Evolutionary conservation across 139 green algal species (phyloP), one percentile per base, ranked within the genome.

Genomic region (Picochlorum sp.): DNA sequence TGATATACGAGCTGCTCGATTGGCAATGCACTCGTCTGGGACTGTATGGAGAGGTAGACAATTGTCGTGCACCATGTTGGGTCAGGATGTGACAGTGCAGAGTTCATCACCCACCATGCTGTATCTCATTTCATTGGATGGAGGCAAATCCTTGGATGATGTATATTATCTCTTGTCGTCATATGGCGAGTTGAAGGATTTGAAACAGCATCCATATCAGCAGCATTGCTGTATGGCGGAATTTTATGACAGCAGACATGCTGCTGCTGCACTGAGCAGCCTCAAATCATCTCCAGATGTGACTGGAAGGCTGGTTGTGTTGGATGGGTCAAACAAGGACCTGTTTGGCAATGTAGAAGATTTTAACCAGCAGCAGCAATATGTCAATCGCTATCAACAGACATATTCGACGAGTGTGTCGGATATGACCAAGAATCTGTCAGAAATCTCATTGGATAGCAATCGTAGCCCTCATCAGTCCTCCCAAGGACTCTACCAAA

Each of bases 181-280:
- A 45, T 95, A 88, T 62, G 92, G 92, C 2, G 86, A 96, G 16
- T 80, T 98, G 1, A 86, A 86, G 60, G 66, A 75, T 30, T 51
- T 86, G 24, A 28, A 45, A 9, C 34, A 50, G 13, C 56, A 64
- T 34, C 58, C 76, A 4, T 7, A 50, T 6, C 50, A 65, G 0
- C 62, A 60, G 28, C 54, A 67, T 62, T 71, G 63, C 65, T 62
- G 60, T 45, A n/a, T 95, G 44, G 80, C 96, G 2, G 88, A 95
- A 60, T 97, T 88, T 38, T 97, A 87, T 57, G 91, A 97, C 61
- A 68, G 67, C 10, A 68, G 78, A 9, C 60, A 68, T n/a, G 77
- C 73, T 63, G 60, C 66, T 18, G 37, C 66, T 2, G 72, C 72
- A 14, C 24, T 74, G 37, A 49, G 62, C 24, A 51, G 45, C 60